A percentile compares a stretch with the other conserved stretches of the same genome.
Conservation (phyloP, 805 yeast genomes). For the Candida hungchunana region DNA sequence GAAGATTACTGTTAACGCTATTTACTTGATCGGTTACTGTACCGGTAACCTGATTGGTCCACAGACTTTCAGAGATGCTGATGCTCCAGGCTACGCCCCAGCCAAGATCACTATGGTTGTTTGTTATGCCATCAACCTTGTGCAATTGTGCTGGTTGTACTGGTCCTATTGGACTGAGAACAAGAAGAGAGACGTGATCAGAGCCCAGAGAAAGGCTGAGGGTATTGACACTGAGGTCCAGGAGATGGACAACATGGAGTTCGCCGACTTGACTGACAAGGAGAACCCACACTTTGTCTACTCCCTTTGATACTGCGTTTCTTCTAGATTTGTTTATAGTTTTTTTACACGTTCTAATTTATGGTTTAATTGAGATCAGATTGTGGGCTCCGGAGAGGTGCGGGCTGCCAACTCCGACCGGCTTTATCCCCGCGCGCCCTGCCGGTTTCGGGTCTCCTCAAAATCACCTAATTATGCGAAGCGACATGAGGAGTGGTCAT, state of each 20-base stretch:
- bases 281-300: neutral
- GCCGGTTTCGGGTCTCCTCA: too few species aligned
- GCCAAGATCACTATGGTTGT: conserved; percentile 14
- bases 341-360: too few species aligned
- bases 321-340: too few species aligned
- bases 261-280: neutral
- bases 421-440: too few species aligned
- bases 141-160: neutral
- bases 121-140: conserved; percentile 1
- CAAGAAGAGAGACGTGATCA: neutral
- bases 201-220: neutral
- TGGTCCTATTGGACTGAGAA: neutral
- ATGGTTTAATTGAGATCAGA: neutral
- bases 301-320: neutral
- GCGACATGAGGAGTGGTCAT: too few species aligned
- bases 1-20: conserved; percentile 14
- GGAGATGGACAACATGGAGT: neutral
- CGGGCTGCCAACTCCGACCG: too few species aligned
- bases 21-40: conserved; percentile 16
- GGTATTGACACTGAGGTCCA: neutral
- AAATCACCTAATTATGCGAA: too few species aligned
- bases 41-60: conserved; percentile 53
- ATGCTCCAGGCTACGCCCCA: conserved; percentile 50
- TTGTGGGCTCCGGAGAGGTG: too few species aligned
- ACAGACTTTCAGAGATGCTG: conserved; percentile 53